These are phyloP conservation scores for Ophiocordyceps camponoti-leonardi DNA, from an alignment of 2,329 filamentous ascomycete genomes.

Conservation along the genomic window DNA sequence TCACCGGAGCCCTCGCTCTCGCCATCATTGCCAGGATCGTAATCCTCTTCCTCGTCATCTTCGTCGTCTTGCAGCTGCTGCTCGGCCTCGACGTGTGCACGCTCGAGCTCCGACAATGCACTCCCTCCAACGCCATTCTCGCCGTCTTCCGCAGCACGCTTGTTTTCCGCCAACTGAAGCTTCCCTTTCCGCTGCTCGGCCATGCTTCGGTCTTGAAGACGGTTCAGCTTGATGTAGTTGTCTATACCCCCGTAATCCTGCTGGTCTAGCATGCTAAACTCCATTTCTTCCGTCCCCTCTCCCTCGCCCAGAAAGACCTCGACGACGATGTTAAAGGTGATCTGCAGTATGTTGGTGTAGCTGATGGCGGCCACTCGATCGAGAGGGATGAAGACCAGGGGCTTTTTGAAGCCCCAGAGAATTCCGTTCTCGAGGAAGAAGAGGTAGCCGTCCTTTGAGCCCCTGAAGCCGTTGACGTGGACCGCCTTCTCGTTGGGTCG, in stretches of 20 bases:
- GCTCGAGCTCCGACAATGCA: constrained; percentile 29
- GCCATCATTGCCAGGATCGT: constrained; percentile 43
- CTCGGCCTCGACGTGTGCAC: constrained; percentile 31
- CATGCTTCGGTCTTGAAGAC: constrained; percentile 50
- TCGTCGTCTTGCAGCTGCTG: constrained; percentile 40
- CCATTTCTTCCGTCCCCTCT: constrained; percentile 39
- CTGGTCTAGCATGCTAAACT: constrained; percentile 55
- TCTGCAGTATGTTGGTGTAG: constrained; percentile 49
- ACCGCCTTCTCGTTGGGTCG: constrained; percentile 45
- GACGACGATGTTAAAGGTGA: constrained; percentile 51
- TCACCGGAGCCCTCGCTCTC: constrained; percentile 39
- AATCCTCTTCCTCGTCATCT: constrained; percentile 49
- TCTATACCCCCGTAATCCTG: constrained; percentile 49
- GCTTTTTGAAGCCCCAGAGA: constrained; percentile 55
- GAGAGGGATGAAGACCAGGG: constrained; percentile 45
- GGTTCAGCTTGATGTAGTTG: constrained; percentile 42
- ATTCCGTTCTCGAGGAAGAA: constrained; percentile 52
- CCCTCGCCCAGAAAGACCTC: constrained; percentile 35
- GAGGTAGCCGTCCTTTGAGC: constrained; percentile 50
- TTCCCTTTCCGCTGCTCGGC: constrained; percentile 50
- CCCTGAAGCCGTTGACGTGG: constrained; percentile 48
- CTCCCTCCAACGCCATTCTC: constrained; percentile 18
- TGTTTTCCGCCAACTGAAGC: constrained; percentile 42
- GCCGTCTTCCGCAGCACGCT: constrained; percentile 24
- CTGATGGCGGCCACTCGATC: constrained; percentile 44